Base-by-base conservation (phyloP, 352 stramenopile genomes). In the Phytophthora aleatoria region DNA sequence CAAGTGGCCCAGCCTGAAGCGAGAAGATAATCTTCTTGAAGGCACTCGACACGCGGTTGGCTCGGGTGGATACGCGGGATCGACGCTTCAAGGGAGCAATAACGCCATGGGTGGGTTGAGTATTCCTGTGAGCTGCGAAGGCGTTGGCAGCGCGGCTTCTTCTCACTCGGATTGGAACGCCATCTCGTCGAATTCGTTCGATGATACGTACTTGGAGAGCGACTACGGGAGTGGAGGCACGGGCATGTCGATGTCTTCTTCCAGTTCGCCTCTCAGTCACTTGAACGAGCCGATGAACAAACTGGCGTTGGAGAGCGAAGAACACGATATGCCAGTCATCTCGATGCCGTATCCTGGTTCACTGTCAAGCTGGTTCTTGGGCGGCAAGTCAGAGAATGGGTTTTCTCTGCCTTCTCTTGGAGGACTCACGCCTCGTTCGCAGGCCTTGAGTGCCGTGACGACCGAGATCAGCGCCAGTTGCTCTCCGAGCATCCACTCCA, bases 131-230 rank as follows among this genome's bases (percentile, higher is more conserved):
- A 65, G 54, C 27, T 60, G 30, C 28, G 55, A 55, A 28, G 49
- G 42, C 20, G 20, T 20, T 20, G 20, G 20, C 44, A 57, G 43
- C 20, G 66, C 26, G 15, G 11, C 35, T 43, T 61, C 51, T 35
- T 30, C n/a, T 26, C 64, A 63, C 41, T 54, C 69, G 20, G 66
- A 75, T 53, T 78, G 70, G 70, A 61, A 74, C 52, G 57, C 63
- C 36, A 64, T 78, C 33, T 53, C 70, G 2, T 74, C 70, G 1
- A 64, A 50, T 50, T 75, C 70, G 5, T 78, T 78, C 33, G 70
- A 78, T 49, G 70, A 78, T 13, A 73, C 70, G 26, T 78, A 73
- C 58, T 60, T 78, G 50, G 70, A 75, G 60, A 52, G 31, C 7
- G 61, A 74, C 24, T 73, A 73, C 61, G 42, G 52, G n/a, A 61